phyloP scores from a whole-genome alignment of 495 filamentous ascomycete species.

The Xylaria castorea region DNA sequence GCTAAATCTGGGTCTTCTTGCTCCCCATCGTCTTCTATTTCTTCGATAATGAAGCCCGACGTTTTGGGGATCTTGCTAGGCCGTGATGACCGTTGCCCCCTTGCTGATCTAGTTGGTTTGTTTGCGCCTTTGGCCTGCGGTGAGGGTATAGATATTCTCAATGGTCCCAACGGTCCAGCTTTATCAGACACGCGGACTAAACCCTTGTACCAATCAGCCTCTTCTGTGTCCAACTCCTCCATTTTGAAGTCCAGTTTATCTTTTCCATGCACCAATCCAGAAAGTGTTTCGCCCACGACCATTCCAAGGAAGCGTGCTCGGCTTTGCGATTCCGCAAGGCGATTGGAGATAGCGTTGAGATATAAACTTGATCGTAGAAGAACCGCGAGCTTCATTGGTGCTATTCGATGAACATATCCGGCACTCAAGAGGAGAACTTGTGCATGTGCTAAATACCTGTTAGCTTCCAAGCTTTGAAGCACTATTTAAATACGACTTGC shows the following conservation, averaged over 20 bases:
- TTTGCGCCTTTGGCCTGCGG: conserved; percentile 28
- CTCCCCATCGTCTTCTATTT: conserved; percentile 63
- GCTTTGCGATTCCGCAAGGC: conserved; percentile 76
- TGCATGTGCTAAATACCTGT: conserved; percentile 64
- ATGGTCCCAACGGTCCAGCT: conserved; percentile 61
- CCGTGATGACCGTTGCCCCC: conserved; percentile 33
- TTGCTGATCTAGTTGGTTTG: conserved; percentile 32
- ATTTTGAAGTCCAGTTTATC: conserved; percentile 80
- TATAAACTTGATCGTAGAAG: conserved; percentile 74
- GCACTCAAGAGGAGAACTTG: conserved; percentile 80
- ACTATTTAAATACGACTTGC: conserved; percentile 49
- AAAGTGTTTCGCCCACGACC: conserved; percentile 83
- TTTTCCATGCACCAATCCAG: conserved; percentile 76
- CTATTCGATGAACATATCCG: conserved; percentile 72
- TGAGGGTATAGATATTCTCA: conserved; percentile 23
- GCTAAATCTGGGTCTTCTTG: conserved; percentile 75
- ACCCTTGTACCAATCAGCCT: conserved; percentile 78
- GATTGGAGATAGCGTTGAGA: conserved; percentile 82
- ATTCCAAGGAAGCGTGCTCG: conserved; percentile 87
- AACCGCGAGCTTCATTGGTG: conserved; percentile 64
- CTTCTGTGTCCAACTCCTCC: conserved; percentile 74
- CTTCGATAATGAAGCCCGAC: conserved; percentile 67
- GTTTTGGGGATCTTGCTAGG: conserved; percentile 36
- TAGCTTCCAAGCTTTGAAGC: conserved; percentile 32
- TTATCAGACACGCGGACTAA: conserved; percentile 69